Evolutionary conservation across 768 basidiomycete species (phyloP), one percentile per base, ranked within the genome.

Genomic region (Mycena albidolilacea): DNA sequence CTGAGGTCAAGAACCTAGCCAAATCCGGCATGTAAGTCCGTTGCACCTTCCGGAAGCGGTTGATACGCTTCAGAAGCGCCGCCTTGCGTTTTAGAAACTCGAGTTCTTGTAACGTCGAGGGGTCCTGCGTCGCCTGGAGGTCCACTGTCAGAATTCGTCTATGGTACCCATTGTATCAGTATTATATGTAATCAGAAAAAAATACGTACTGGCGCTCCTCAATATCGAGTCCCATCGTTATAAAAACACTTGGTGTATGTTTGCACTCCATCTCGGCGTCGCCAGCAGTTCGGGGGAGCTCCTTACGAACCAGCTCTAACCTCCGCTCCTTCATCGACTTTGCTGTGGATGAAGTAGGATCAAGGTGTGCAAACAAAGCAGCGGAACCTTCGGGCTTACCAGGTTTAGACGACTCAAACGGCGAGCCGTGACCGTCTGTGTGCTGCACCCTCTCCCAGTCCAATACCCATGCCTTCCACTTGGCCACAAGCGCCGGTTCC

Each of bases 391-490:
- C 30, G 3, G 30, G 30, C 30, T 30, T 30, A 30, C 30, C 30
- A 30, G 30, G 30, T 30, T 30, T 30, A 30, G 30, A 30, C 30
- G 30, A 30, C 67, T 67, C 57, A 15, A 46, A 67, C 17, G 57
- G 57, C n/a, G 66, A 67, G 1, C 10, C 41, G 7, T 17, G 1
- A 8, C 44, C 57, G 3, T 59, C 57, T 10, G 17, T 67, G 14
- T 67, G 66, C n/a, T 67, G 66, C 44, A n/a, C 30, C 5, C 57
- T 17, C 46, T 67, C 66, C 66, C 66, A 67, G 0, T 48, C 17
- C 23, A 4, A 30, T 15, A 67, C 66, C 66, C 66, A 67, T 11
- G 17, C 44, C 57, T 30, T 59, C 66, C 66, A 67, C 19, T 59
- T 46, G 15, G 6, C 44, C 19, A 67, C 57, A 17, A 59, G 35